These are phyloP conservation scores for Magnusiomyces ingens DNA, from an alignment of 1,139 yeast species.

Conservation along the genomic window DNA sequence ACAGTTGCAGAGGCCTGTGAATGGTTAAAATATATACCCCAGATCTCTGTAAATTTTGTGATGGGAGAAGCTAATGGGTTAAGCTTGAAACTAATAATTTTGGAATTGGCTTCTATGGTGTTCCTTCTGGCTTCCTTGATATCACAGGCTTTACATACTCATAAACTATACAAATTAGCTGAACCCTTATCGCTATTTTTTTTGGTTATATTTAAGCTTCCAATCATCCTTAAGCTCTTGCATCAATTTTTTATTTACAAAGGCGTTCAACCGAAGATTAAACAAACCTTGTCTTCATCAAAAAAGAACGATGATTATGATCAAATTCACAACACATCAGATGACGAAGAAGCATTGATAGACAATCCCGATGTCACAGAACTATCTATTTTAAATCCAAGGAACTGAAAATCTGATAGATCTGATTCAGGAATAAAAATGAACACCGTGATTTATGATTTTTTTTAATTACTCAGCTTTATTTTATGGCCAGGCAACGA, in stretches of 20 bases:
- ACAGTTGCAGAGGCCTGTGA: constrained; percentile 15
- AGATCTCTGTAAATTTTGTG: constrained; percentile 19
- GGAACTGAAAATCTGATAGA: no score
- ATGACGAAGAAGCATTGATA: no score
- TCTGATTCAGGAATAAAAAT: no score
- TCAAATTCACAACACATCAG: no score
- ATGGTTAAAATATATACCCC: constrained; percentile 17
- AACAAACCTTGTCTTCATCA: no score
- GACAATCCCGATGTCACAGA: no score
- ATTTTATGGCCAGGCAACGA: no score
- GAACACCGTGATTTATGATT: no score
- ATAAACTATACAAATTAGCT: background rate
- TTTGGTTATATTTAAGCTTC: background rate
- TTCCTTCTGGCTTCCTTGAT: background rate
- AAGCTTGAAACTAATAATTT: background rate
- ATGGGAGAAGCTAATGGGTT: background rate
- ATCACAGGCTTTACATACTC: background rate
- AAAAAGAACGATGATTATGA: no score
- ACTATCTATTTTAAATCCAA: no score
- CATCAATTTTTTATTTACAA: background rate
- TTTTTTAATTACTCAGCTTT: no score
- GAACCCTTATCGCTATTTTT: background rate
- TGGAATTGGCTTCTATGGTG: background rate
- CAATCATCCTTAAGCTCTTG: background rate
- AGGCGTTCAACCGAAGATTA: background rate